These are phyloP conservation scores for Colletotrichum sp. DNA, from an alignment of 2,329 filamentous ascomycete genomes.

Conservation along the genomic window DNA sequence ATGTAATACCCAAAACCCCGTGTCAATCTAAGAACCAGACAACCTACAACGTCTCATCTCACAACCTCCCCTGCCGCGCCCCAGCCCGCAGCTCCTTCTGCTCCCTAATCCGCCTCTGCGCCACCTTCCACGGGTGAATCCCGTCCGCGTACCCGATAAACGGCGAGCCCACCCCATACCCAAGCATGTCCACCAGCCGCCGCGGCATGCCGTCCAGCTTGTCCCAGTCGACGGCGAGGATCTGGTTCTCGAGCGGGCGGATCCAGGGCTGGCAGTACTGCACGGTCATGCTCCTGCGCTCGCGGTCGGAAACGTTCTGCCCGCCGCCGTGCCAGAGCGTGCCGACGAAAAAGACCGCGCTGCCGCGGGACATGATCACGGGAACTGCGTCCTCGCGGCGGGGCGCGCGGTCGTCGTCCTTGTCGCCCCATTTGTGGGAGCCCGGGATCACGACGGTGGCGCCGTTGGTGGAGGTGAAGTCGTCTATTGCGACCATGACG, in stretches of 20 bases:
- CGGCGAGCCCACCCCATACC: slow-evolving; percentile 26
- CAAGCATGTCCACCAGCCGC: slow-evolving; percentile 28
- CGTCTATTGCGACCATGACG: slow-evolving; percentile 34
- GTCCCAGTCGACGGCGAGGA: slow-evolving; percentile 35
- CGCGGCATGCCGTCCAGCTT: slow-evolving; percentile 25
- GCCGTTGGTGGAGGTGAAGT: slow-evolving; percentile 36
- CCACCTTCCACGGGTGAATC: slow-evolving; percentile 21
- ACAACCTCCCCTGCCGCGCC: neutral
- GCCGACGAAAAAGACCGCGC: slow-evolving; percentile 38
- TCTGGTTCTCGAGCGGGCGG: slow-evolving; percentile 40
- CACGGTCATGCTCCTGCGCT: slow-evolving; percentile 39
- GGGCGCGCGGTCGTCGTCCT: slow-evolving; percentile 25
- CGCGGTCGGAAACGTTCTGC: slow-evolving; percentile 31
- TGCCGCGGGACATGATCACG: slow-evolving; percentile 38
- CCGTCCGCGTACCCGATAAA: slow-evolving; percentile 28
- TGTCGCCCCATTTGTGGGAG: slow-evolving; percentile 36
- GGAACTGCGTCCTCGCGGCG: slow-evolving; percentile 32
- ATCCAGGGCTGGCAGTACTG: slow-evolving; percentile 47
- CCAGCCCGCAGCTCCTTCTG: slow-evolving; percentile 4
- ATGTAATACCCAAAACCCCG: neutral
- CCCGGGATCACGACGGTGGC: slow-evolving; percentile 39
- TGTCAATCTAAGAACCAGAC: neutral
- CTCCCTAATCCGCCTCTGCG: slow-evolving; percentile 19
- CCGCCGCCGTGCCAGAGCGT: slow-evolving; percentile 44
- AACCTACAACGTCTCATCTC: accelerated